Base-by-base conservation (phyloP, 768 basidiomycete genomes). In the Chalciporus piperatus region DNA sequence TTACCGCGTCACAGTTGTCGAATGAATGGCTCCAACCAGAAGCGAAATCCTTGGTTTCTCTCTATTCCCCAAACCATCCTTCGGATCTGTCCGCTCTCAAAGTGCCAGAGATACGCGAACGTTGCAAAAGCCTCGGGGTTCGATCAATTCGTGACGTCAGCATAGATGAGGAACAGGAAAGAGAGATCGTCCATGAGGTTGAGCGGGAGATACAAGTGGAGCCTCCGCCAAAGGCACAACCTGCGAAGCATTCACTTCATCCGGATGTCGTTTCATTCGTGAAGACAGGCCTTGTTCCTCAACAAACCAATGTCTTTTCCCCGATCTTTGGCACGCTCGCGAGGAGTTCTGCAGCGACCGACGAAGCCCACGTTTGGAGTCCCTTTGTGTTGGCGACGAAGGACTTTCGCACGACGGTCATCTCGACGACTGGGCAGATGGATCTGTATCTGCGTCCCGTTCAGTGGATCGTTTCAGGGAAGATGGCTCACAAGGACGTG, bases 121-220 rank as follows among this genome's bases (percentile, higher is more conserved):
- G 65, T 28, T 62, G 66, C 16, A 16, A 40, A 8, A 22, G 51
- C 11, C 62, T 76, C 11, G 73, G 74, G 1, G 20, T 70, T 7
- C 32, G 19, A 44, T 48, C 30, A 35, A 30, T 71, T 5, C 33
- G 44, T 12, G 53, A 61, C n/a, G 52, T 41, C 20, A 53, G 52
- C 16, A 57, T 74, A 52, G 71, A 73, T n/a, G 76, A 79, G 54
- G 78, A 79, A 48, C 77, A 78, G 41, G 78, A 78, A 51, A 62
- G 76, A 47, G 76, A 79, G 52, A 63, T 78, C 11, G 56, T 58
- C 6, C 73, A 72, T 17, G 75, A 79, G 54, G 61, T 70, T 2
- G 75, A 78, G 12, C 6, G 30, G 30, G 30, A 32, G 30, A 32
- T 4, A 32, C 30, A 50, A 20, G 43, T 45, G n/a, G 43, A 49